Conservation (phyloP, 2,329 filamentous ascomycete genomes). For the Grosmannia huntii region DNA sequence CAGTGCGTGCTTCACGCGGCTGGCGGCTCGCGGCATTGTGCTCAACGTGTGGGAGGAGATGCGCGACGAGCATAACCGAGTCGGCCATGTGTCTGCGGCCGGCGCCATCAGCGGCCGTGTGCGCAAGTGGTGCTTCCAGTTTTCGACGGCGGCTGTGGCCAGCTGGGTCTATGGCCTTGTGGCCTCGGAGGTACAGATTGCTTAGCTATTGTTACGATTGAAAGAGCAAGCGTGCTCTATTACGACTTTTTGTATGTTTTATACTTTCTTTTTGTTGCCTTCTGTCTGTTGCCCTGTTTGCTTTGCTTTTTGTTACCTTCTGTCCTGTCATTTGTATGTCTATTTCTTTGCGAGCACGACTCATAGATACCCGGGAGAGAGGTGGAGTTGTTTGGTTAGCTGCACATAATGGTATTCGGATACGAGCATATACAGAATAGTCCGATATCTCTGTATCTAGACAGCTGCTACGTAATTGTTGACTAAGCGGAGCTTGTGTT, state of each 20-base stretch:
- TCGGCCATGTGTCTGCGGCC: conserved; percentile 36
- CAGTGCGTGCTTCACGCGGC: conserved; percentile 70
- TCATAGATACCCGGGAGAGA: no score
- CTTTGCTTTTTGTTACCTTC: no score
- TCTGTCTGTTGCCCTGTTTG: no score
- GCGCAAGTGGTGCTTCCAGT: conserved; percentile 53
- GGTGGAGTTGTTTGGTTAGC: no score
- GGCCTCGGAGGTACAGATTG: conserved; percentile 36
- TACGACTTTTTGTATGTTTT: no score
- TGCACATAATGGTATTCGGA: not conserved
- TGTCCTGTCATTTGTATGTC: no score
- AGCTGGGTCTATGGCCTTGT: conserved; percentile 43
- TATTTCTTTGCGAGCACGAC: no score
- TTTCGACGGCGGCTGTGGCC: conserved; percentile 37
- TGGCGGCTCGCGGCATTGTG: conserved; percentile 76
- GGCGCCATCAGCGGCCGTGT: conserved; percentile 41
- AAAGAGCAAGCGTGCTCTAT: not conserved
- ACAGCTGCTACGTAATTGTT: not conserved
- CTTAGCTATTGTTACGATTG: not conserved
- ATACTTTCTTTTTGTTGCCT: no score
- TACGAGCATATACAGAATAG: not conserved
- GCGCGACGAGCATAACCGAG: conserved; percentile 46
- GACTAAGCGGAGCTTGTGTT: not conserved
- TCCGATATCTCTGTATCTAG: no score
- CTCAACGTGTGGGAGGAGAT: conserved; percentile 78